Conservation (phyloP, 2,329 filamentous ascomycete species). For the Phaeosphaeria sp. region DNA sequence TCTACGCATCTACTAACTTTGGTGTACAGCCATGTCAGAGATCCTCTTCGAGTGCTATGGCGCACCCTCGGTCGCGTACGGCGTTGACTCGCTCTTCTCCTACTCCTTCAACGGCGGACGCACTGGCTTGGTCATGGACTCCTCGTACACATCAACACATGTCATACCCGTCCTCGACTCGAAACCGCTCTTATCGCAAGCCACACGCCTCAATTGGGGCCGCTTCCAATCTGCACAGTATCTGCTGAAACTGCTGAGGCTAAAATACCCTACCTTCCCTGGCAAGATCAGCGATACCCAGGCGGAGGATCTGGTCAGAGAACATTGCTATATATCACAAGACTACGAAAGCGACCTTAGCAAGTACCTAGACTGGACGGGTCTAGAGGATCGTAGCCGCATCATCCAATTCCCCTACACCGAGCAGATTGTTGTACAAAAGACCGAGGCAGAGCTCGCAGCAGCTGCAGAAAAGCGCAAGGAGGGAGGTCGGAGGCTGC, state of each 20-base stretch:
- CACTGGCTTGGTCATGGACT: slow-evolving; percentile 87
- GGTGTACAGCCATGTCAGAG: slow-evolving; percentile 82
- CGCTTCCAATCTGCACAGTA: slow-evolving; percentile 90
- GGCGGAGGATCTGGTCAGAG: slow-evolving; percentile 82
- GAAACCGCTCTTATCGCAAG: slow-evolving; percentile 83
- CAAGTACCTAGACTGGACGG: slow-evolving; percentile 85
- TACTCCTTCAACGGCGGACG: slow-evolving; percentile 90
- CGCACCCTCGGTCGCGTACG: slow-evolving; percentile 87
- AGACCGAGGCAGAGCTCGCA: slow-evolving; percentile 92
- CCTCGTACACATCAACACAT: slow-evolving; percentile 92
- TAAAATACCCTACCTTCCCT: slow-evolving; percentile 91
- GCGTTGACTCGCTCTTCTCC: slow-evolving; percentile 95
- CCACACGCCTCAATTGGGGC: slow-evolving; percentile 92
- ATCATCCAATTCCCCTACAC: slow-evolving; percentile 94
- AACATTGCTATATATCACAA: slow-evolving; percentile 88
- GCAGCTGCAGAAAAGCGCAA: slow-evolving; percentile 91
- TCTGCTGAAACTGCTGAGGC: slow-evolving; percentile 81
- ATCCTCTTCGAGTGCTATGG: slow-evolving; percentile 96
- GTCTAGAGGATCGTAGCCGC: slow-evolving; percentile 85
- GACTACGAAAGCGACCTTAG: slow-evolving; percentile 82
- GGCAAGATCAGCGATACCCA: slow-evolving; percentile 86
- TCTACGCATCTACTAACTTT: slow-evolving; percentile 26
- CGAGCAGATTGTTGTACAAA: slow-evolving; percentile 87
- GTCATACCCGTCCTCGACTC: slow-evolving; percentile 90
- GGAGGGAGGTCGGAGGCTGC: slow-evolving; percentile 87